Evolutionary conservation across 495 filamentous ascomycete genomes (phyloP), one percentile per base, ranked within the genome.

Genomic region (Evansstolkia leycettana): DNA sequence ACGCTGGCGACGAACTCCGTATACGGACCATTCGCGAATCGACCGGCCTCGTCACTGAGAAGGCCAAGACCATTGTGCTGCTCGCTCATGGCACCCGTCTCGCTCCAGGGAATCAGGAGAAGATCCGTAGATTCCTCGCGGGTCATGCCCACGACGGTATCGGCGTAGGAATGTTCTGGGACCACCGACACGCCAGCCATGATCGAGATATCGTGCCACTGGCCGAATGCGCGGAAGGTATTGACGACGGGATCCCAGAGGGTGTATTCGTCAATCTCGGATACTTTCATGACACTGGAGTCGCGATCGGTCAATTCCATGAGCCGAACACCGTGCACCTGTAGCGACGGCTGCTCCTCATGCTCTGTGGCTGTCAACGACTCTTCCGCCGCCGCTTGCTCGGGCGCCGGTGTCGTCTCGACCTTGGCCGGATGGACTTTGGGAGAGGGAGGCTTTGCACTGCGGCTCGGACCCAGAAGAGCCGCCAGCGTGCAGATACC

Each of bases 261-360:
- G 8, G 75, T 73, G 42, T 80, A 77, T 13, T 87, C 84, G 7
- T 88, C 84, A 27, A 76, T 64, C 40, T 90, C 84, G 0, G 84
- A 78, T 5, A 93, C 84, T 46, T 86, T 81, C 90, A 98, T 98
- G 36, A 94, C 87, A 13, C 87, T 83, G 5, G 90, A 95, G 20
- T 81, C 78, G 67, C 90, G 86, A 41, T 98, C 87, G 0, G 85
- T 90, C 15, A 96, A 75, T 50, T 92, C 84, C 27, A 95, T 57
- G 33, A 98, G 65, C 2, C 88, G 81, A 15, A 94, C 58, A 24
- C 87, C 90, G 47, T 94, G 81, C 0, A 92, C 84, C 50, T 86
- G 75, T 2, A 94, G 67, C 0, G 77, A 72, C 15, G 43, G 26
- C 11, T 51, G 36, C 17, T 60, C 48, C 2, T 44, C 17, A 1